A percentile compares a stretch with the other conserved stretches of the same genome.
Conservation (phyloP, 2,329 filamentous ascomycete species). For the Nigrograna mackinnonii region DNA sequence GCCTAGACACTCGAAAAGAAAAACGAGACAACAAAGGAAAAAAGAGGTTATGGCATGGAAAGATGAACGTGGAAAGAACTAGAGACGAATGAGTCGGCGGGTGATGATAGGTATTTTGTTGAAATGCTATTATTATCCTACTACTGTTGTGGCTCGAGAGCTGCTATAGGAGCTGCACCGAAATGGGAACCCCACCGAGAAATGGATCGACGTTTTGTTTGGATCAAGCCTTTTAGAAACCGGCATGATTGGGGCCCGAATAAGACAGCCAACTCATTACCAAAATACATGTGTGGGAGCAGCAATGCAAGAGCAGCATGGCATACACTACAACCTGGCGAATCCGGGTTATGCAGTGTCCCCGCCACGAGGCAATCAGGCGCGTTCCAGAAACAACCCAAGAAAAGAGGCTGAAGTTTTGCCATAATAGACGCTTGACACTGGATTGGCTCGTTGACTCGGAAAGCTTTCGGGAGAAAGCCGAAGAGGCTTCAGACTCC, state of each 20-base stretch:
- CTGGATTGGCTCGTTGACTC: background rate
- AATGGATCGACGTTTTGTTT: slow-evolving; percentile 1
- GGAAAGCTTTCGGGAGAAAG: background rate
- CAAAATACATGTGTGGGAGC: background rate
- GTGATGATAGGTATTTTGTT: background rate
- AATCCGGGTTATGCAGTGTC: background rate
- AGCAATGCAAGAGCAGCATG: background rate
- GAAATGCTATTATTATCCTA: background rate
- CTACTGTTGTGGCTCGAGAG: background rate
- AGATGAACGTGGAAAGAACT: background rate
- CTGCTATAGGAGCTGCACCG: background rate
- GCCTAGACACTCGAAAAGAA: background rate
- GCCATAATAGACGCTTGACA: background rate
- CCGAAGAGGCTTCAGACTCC: background rate
- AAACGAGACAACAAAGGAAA: background rate
- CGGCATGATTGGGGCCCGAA: slow-evolving; percentile 1
- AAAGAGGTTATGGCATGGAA: background rate
- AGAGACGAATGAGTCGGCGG: background rate
- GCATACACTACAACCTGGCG: background rate
- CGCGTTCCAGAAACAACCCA: slow-evolving; percentile 1
- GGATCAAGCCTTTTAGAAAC: background rate
- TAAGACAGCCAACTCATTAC: background rate
- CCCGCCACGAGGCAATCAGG: background rate
- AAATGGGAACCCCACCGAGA: background rate
- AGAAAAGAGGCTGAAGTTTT: slow-evolving; percentile 1